Base-by-base conservation (phyloP, 108 stramenopile species). In the Skeletonema potamos region DNA sequence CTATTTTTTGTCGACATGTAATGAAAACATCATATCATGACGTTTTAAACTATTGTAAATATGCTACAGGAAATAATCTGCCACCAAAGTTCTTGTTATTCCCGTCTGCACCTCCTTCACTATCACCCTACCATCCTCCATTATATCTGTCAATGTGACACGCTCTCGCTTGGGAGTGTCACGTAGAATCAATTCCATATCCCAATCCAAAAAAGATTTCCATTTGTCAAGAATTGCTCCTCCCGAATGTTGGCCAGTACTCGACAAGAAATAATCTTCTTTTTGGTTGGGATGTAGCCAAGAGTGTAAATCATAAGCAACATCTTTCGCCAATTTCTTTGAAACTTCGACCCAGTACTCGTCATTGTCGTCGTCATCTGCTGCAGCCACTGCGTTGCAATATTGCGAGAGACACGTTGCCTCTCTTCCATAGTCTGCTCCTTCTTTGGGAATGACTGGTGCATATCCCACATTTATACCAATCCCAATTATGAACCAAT, bases 401-500 rank as follows among this genome's bases (percentile, higher is more conserved):
- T 81, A 76, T 54, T 87, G 68, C 18, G 83, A 70, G 62, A 95
- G 51, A 65, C 82, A 89, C 5, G 91, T 86, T 26, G 87, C 88
- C 39, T 61, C 72, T 72, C 90, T 76, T 51, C 86, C 94, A 58
- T 72, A 84, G 62, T 85, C 74, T 6, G 63, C 74, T 44, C 87
- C 90, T 15, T 64, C 68, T n/a, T 20, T 37, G 5, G 85, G 82
- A 15, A 97, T 85, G 15, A 66, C 55, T 1, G 96, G 96, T 22
- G 95, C 92, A 76, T 90, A 82, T 17, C 81, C 86, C n/a, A 94
- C 68, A 82, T 97, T 97, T 44, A 96, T 84, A 0, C 96, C 96
- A 75, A 97, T 94, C 8, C 96, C 96, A 68, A 97, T 83, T 34
- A 97, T 62, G 61, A 95, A 91, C 89, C 91, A 96, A 61, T 83